Evolutionary conservation across 106 monocot species (phyloP).

Genomic region (Dendrobium chrysotoxum): DNA sequence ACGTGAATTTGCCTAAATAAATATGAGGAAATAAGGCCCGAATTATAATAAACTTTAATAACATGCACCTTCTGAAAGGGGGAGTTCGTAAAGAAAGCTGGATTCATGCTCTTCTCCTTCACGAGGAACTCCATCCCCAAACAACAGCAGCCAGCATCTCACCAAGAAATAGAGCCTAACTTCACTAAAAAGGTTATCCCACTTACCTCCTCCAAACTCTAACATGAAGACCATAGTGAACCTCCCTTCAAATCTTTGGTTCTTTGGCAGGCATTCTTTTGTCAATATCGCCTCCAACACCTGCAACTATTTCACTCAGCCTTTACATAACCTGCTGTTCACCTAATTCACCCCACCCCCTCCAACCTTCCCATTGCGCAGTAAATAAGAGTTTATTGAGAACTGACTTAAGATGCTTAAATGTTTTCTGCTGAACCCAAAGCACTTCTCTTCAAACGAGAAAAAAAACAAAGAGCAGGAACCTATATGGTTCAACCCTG

Average conservation of each 20-base stretch:
- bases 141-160: background rate
- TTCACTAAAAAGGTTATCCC: background rate
- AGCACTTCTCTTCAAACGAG: background rate
- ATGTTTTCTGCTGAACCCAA: background rate
- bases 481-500: background rate
- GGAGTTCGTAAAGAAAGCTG: background rate
- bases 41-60: background rate
- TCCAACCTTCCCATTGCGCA: background rate
- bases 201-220: background rate
- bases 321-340: background rate
- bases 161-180: background rate
- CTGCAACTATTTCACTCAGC: background rate
- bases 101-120: background rate
- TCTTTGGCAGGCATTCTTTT: background rate
- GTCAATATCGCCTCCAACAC: background rate
- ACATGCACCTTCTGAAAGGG: background rate
- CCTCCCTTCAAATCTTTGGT: background rate
- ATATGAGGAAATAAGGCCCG: background rate
- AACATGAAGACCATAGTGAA: background rate
- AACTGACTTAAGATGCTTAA: too few relatives aligned
- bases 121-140: background rate
- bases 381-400: too few relatives aligned
- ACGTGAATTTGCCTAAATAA: background rate
- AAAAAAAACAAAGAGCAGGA: background rate
- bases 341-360: background rate